phyloP scores from a whole-genome alignment of 148 eudicot species.

The Vaccinium myrtillus region DNA sequence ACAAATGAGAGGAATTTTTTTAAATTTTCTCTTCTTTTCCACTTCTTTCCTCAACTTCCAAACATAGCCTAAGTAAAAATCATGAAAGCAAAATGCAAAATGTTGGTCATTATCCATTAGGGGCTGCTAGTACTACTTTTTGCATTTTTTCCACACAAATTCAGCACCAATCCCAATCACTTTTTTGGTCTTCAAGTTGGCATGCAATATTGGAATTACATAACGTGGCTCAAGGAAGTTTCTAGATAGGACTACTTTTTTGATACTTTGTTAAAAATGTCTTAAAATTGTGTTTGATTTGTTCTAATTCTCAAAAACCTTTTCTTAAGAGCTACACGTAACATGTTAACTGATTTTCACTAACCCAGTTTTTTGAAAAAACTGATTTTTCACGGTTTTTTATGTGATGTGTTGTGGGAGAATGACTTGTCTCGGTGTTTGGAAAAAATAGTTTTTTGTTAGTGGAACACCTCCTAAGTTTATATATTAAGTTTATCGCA shows the following conservation, averaged over 20 bases:
- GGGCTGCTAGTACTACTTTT: not conserved
- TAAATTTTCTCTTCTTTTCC: too few species aligned
- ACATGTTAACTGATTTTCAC: too few species aligned
- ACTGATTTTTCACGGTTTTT: too few species aligned
- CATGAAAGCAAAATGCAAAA: not conserved
- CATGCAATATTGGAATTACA: not conserved
- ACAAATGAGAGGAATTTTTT: too few species aligned
- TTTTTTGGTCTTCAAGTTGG: not conserved
- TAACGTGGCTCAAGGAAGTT: not conserved
- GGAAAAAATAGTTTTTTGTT: too few species aligned
- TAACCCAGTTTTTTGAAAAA: too few species aligned
- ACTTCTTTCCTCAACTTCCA: too few species aligned
- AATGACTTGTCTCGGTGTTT: too few species aligned
- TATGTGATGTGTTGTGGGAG: too few species aligned
- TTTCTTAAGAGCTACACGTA: not conserved
- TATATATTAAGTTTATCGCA: too few species aligned
- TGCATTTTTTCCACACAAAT: not conserved
- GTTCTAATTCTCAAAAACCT: not conserved
- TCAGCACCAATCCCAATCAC: constrained; percentile 1
- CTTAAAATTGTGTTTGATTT: not conserved
- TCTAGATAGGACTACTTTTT: too few species aligned
- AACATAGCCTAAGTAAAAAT: not conserved
- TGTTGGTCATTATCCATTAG: constrained; percentile 18
- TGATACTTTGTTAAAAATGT: not conserved
- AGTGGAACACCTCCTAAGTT: too few species aligned